Evolutionary conservation across 768 basidiomycete genomes (phyloP).

Genomic region (Pisolithus sp.): DNA sequence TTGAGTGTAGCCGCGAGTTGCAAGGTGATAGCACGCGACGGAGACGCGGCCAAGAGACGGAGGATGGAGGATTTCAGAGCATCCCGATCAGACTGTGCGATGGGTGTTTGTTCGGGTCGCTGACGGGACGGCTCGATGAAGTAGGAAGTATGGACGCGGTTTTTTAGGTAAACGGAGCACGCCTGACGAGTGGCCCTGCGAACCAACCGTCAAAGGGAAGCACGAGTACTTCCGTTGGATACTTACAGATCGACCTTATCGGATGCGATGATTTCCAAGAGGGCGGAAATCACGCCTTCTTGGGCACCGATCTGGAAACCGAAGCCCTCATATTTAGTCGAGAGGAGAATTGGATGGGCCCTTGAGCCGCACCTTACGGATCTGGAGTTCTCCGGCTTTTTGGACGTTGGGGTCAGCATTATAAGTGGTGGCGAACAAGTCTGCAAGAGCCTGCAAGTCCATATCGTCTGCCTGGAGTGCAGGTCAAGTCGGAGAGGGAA

Average conservation of each 20-base stretch:
- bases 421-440: conserved; percentile 75
- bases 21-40: conserved; percentile 60
- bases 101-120: conserved; percentile 56
- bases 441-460: conserved; percentile 72
- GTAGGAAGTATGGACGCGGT: conserved; percentile 71
- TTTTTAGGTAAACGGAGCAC: conserved; percentile 85
- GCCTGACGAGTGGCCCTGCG: conserved; percentile 76
- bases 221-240: conserved; percentile 12
- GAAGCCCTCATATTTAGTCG: conserved; percentile 2
- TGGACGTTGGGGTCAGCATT: conserved; percentile 83
- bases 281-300: conserved; percentile 77
- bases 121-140: conserved; percentile 36
- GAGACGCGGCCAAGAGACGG: conserved; percentile 61
- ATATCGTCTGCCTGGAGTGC: conserved; percentile 28
- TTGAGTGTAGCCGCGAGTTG: conserved; percentile 74
- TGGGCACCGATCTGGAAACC: conserved; percentile 60
- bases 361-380: conserved; percentile 59
- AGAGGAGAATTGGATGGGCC: background rate
- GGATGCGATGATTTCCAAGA: conserved; percentile 79
- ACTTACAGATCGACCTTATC: conserved; percentile 74
- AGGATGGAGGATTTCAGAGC: conserved; percentile 66
- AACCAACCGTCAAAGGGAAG: background rate
- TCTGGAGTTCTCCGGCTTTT: conserved; percentile 79
- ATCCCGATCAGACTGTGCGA: conserved; percentile 62
- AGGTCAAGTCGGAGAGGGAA: background rate